These are phyloP conservation scores for Trichosphaerium sp. DNA, from an alignment of 78 protist genomes.

Conservation along the genomic window DNA sequence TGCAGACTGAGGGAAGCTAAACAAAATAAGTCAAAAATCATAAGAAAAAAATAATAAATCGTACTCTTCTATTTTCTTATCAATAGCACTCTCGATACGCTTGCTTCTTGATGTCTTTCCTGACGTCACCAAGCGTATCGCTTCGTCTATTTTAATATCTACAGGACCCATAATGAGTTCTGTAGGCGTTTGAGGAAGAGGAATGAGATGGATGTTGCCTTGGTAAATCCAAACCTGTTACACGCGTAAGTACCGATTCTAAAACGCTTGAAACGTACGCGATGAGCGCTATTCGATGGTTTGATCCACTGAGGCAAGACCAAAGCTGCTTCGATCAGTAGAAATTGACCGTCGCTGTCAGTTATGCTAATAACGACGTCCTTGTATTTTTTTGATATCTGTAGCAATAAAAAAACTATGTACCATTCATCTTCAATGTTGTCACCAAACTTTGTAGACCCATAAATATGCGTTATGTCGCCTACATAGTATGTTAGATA, in stretches of 20 bases:
- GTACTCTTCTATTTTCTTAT: background rate
- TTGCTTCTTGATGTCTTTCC: too few relatives aligned
- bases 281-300: slow-evolving; percentile 20
- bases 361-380: background rate
- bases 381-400: slow-evolving; percentile 14
- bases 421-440: slow-evolving; percentile 76
- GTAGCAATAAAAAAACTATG: slow-evolving; percentile 42
- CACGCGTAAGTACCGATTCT: background rate
- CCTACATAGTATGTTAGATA: background rate
- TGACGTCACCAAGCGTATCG: too few relatives aligned
- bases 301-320: slow-evolving; percentile 46
- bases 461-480: slow-evolving; percentile 7
- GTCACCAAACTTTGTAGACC: slow-evolving; percentile 32
- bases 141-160: too few relatives aligned
- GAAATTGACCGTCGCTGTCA: slow-evolving; percentile 63
- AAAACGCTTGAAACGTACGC: too few relatives aligned
- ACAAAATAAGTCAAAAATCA: background rate
- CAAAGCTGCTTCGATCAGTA: slow-evolving; percentile 56
- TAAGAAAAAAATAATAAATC: background rate
- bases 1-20: background rate
- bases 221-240: background rate
- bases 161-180: slow-evolving; percentile 18
- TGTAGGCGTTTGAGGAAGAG: slow-evolving; percentile 24
- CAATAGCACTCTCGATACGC: background rate
- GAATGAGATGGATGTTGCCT: slow-evolving; percentile 31